Conservation (phyloP, 2,329 filamentous ascomycete species). For the Sclerotinia spermophila region DNA sequence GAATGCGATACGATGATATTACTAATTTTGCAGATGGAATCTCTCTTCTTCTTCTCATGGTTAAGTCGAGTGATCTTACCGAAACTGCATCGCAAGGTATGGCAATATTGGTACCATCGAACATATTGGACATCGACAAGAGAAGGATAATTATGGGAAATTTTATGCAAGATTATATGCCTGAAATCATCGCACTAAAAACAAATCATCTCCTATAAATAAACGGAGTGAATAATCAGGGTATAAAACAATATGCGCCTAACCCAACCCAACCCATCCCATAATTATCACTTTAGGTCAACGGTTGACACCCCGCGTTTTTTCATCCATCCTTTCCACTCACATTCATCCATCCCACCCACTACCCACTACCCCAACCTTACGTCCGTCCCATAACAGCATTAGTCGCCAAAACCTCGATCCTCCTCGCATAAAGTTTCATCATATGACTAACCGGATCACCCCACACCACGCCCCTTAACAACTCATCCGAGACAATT, state of each 20-base stretch:
- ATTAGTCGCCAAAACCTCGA: conserved; percentile 67
- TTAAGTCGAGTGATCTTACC: too few species aligned
- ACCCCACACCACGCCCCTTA: conserved; percentile 72
- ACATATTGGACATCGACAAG: background rate
- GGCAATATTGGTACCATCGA: too few species aligned
- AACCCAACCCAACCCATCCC: background rate
- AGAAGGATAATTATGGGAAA: rapidly evolving
- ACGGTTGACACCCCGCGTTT: background rate
- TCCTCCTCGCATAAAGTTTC: conserved; percentile 68
- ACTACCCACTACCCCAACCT: conserved; percentile 4
- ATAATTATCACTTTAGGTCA: background rate
- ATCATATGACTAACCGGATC: conserved; percentile 79
- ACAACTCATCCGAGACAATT: conserved; percentile 61
- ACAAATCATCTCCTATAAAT: background rate
- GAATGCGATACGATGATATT: too few species aligned
- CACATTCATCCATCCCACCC: background rate
- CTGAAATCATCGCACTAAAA: background rate
- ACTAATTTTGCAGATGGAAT: too few species aligned
- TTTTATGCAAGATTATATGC: background rate
- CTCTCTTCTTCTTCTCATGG: too few species aligned
- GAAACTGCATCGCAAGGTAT: too few species aligned
- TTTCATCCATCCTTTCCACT: background rate
- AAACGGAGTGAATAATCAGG: background rate
- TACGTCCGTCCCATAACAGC: conserved; percentile 51
- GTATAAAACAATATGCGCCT: conserved; percentile 9